These are phyloP conservation scores for Oidium heveae DNA, from an alignment of 2,329 filamentous ascomycete species.

Conservation along the genomic window DNA sequence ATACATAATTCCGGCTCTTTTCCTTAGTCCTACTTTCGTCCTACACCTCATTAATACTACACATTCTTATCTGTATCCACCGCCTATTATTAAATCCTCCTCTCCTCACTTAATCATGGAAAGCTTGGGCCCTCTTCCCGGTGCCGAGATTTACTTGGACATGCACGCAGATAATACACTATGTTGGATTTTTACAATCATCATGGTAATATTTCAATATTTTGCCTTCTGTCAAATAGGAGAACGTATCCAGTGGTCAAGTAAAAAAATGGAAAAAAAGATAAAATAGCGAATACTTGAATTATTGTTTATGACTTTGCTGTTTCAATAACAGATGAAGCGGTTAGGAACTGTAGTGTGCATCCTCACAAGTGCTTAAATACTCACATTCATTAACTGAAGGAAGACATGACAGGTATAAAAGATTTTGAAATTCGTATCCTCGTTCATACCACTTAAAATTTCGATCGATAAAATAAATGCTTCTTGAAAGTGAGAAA, in stretches of 20 bases:
- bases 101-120: conserved; percentile 12
- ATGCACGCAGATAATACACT: conserved; percentile 15
- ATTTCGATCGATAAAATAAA: no score
- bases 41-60: conserved; percentile 17
- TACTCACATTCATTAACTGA: no score
- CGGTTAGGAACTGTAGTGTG: no score
- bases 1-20: conserved; percentile 4
- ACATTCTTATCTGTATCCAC: conserved; percentile 14
- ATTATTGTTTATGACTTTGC: no score
- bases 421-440: no score
- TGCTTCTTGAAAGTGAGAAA: no score
- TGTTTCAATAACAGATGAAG: no score
- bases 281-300: background rate
- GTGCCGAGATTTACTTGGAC: conserved; percentile 14
- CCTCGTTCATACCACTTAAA: no score
- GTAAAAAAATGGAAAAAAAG: background rate
- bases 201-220: conserved; percentile 16
- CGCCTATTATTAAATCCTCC: conserved; percentile 9
- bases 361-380: no score
- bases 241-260: background rate
- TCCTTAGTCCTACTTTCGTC: conserved; percentile 17
- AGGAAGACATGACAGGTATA: no score
- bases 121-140: conserved; percentile 11
- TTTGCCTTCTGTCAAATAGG: background rate
- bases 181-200: conserved; percentile 17